Base-by-base conservation (phyloP, 1,139 yeast species). In the Nakaseomyces sp. region DNA sequence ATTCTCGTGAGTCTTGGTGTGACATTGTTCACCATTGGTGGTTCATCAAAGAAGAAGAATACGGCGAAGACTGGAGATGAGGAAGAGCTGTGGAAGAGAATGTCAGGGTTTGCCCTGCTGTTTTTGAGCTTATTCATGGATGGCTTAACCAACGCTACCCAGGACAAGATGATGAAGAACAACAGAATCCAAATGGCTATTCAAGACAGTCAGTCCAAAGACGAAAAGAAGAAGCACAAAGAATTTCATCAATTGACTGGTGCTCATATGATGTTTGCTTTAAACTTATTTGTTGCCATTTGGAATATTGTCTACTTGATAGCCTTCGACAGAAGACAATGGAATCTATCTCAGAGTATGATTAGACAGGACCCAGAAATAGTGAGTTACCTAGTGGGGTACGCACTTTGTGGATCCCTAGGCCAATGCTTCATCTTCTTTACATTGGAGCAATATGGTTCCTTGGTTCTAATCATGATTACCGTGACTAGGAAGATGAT, bases 401-500 rank as follows among this genome's bases (percentile, higher is more conserved):
- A 87, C 65, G 82, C 89, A 0, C 47, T 79, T 0, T 81, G 88
- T 57, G 98, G 98, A 1, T 82, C 96, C 0, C 57, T 87, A 33
- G 99, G 99, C 12, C 98, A 91, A 61, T 77, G 89, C 15, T 91
- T 91, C 64, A 87, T 91, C 41, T 91, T 89, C 62, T 67, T 81
- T 45, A 87, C 95, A 0, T 68, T 91, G 42, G 94, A 86, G 54
- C 71, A 76, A 48, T 91, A 85, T 59, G 96, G 91, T 43, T 85
- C 96, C 3, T 69, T 91, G 47, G 75, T 86, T 1, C 69, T 91
- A 44, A 88, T 91, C 29, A 89, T 96, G 25, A 93, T 94, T 16
- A 93, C 97, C 0, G 96, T 91, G 7, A 89, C 98, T 0, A 74
- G 99, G 52, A 91, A 91, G 60, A 89, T 91, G 96, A 70, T 88